phyloP scores from a whole-genome alignment of 129 eudicot species.

The Helianthus annuus region DNA sequence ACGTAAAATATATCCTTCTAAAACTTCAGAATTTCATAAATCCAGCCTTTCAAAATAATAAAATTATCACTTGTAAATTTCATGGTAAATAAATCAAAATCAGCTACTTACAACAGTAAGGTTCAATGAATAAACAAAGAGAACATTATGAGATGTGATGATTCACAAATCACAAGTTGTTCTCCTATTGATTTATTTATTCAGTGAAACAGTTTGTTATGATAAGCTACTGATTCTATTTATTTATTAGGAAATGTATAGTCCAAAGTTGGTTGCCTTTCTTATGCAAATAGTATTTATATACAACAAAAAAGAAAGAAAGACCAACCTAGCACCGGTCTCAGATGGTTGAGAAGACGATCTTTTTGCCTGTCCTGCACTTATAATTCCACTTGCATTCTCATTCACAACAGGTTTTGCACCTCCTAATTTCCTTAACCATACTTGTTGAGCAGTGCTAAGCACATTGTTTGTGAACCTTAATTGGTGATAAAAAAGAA shows the following conservation, averaged over 20 bases:
- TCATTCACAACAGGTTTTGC: slow-evolving; percentile 85
- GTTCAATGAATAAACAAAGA: neutral
- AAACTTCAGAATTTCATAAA: neutral
- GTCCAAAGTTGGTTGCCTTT: neutral
- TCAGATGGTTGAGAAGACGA: slow-evolving; percentile 57
- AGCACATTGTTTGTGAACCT: slow-evolving; percentile 97
- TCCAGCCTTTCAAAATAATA: neutral
- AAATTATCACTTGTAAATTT: neutral
- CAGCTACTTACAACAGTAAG: neutral
- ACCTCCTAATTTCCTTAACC: slow-evolving; percentile 93
- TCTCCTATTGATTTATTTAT: neutral
- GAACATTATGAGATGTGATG: neutral
- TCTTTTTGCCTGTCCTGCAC: slow-evolving; percentile 93
- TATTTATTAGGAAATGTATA: neutral
- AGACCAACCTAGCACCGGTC: slow-evolving; percentile 79
- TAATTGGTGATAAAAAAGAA: neutral
- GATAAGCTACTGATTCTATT: neutral
- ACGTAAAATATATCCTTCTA: neutral
- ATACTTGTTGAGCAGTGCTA: slow-evolving; percentile 96
- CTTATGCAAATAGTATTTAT: neutral
- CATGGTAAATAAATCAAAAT: slow-evolving; percentile 1
- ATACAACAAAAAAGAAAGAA: neutral
- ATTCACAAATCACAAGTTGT: neutral
- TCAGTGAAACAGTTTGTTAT: neutral
- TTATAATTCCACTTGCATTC: slow-evolving; percentile 87